Evolutionary conservation across 495 filamentous ascomycete genomes (phyloP), one percentile per base, ranked within the genome.

Genomic region (Daldinia childiae): DNA sequence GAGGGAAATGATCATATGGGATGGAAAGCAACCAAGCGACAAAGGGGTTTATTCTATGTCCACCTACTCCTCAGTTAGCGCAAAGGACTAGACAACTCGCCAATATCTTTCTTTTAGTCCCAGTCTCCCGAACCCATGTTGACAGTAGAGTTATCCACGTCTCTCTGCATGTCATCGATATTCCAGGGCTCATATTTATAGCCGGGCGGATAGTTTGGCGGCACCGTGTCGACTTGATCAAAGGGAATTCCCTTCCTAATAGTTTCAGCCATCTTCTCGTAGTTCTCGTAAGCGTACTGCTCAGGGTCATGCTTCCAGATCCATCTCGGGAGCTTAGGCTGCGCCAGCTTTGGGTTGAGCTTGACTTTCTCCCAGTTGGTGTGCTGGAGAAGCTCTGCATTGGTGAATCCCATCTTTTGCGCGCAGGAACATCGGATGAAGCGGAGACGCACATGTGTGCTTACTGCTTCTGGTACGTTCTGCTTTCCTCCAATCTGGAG

Each of bases 271-370:
- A 81, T 82, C 64, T 82, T 78, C 45, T 73, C 76, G 50, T 86
- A 89, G 52, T 87, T 82, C 61, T 86, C 81, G 57, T 88, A 85
- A 6, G 83, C 82, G 70, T 89, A 87, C 61, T 74, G 63, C 73
- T 89, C 87, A 0, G 87, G 84, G 66, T 89, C 86, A 69, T 88
- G 86, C n/a, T 73, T 69, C 78, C 79, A 85, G 19, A 89, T 78
- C 87, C 86, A 88, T 62, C 79, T 82, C 15, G 82, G 86, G 30
- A 83, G 76, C 71, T 82, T 82, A n/a, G 81, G 83, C 68, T 83
- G 80, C 17, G 84, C 82, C 9, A 76, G 74, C 27, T 82, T 79
- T 6, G 86, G 87, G 58, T 90, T 79, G 14, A 84, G 72, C 68
- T 84, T 81, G 34, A 87, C 84, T 48, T 82, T 79, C 36, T 82